Conservation (phyloP, 177 flowering plant species). For the Vitis hybrid region DNA sequence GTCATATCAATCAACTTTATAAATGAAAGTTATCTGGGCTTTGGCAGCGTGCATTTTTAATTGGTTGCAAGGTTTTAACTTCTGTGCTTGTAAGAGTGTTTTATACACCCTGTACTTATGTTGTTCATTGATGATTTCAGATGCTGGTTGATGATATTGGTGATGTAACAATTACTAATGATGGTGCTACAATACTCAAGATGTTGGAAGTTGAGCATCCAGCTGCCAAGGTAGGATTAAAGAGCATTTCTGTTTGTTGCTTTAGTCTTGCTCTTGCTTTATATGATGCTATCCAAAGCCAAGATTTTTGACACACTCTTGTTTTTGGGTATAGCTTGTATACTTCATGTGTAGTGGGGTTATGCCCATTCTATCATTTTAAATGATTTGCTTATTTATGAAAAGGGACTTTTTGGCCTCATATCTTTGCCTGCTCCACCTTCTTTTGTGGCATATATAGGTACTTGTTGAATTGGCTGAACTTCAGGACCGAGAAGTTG, state of each 20-base stretch:
- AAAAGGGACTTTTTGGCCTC: background rate
- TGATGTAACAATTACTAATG: slow-evolving; percentile 96
- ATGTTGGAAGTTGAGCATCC: slow-evolving; percentile 99
- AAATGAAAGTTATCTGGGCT: too few relatives aligned
- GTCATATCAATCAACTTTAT: too few relatives aligned
- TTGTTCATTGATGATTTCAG: slow-evolving; percentile 31
- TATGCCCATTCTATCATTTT: too few relatives aligned
- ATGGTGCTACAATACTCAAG: slow-evolving; percentile 97
- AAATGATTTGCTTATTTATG: too few relatives aligned
- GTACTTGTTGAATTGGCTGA: slow-evolving; percentile 99
- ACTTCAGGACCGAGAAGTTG: slow-evolving; percentile 98
- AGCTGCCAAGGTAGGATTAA: slow-evolving; percentile 82
- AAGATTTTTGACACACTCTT: too few relatives aligned
- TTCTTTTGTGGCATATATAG: slow-evolving; percentile 30
- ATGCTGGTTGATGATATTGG: slow-evolving; percentile 99
- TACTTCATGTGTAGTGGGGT: too few relatives aligned
- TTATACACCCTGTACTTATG: background rate
- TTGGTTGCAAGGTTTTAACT: background rate
- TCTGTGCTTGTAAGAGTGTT: background rate
- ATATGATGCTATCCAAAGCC: too few relatives aligned
- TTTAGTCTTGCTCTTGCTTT: background rate
- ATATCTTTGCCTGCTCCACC: background rate
- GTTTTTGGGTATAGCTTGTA: too few relatives aligned
- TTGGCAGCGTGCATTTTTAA: too few relatives aligned
- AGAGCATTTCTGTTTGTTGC: background rate